phyloP scores from a whole-genome alignment of 805 yeast species.

The Crinitomyces ghanaensis region DNA sequence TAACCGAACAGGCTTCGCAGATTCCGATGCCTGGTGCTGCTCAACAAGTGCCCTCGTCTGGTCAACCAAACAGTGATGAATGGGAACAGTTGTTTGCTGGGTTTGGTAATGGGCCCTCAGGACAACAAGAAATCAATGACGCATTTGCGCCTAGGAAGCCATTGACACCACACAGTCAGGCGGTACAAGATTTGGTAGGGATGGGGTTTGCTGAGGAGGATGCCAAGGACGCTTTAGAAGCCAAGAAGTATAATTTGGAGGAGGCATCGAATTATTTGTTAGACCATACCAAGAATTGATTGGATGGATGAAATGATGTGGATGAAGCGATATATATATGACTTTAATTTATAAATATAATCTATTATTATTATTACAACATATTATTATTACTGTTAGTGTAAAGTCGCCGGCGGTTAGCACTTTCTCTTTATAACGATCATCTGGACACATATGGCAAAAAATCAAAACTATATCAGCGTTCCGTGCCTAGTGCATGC shows the following conservation, averaged over 20 bases:
- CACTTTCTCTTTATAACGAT: no score
- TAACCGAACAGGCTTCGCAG: background rate
- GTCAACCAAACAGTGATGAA: constrained; percentile 43
- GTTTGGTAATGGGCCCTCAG: constrained; percentile 37
- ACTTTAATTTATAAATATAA: no score
- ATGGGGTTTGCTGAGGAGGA: constrained; percentile 76
- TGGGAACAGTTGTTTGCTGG: constrained; percentile 95
- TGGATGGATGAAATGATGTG: no score
- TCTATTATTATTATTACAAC: no score
- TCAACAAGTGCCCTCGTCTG: constrained; percentile 4
- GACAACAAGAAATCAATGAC: constrained; percentile 11
- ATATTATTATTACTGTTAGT: no score
- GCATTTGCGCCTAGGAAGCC: constrained; percentile 12
- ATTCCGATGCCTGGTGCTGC: background rate
- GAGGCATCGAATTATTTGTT: constrained; percentile 79
- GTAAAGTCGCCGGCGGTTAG: no score
- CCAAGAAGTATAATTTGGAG: constrained; percentile 63
- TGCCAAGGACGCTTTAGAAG: constrained; percentile 56
- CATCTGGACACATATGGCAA: no score
- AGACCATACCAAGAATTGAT: constrained; percentile 36
- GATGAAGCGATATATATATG: no score
- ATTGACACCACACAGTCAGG: constrained; percentile 32
- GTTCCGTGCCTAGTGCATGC: no score
- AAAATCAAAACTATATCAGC: no score
- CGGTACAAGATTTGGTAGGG: constrained; percentile 68